Conservation (phyloP, 306 rosid species). For the Clitoria ternatea region DNA sequence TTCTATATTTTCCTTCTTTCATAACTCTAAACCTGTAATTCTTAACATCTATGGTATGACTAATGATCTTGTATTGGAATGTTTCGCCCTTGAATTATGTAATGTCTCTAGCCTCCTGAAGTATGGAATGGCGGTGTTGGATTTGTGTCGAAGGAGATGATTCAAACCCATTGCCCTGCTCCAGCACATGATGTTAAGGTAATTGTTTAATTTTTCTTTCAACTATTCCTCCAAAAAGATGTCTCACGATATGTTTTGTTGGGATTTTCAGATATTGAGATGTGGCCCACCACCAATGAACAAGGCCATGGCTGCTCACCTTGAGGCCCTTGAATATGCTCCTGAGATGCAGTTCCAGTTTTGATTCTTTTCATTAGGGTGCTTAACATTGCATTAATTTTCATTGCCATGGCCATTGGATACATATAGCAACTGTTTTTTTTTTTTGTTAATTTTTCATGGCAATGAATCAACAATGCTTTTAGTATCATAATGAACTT, state of each 20-base stretch:
- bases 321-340: slow-evolving; percentile 63
- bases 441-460: neutral
- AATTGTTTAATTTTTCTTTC: slow-evolving; percentile 1
- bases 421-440: neutral
- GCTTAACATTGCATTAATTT: slow-evolving; percentile 21
- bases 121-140: slow-evolving; percentile 92
- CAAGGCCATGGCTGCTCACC: slow-evolving; percentile 91
- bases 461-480: slow-evolving; percentile 2
- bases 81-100: slow-evolving; percentile 1
- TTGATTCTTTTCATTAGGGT: slow-evolving; percentile 39
- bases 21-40: neutral
- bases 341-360: slow-evolving; percentile 90
- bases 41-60: neutral
- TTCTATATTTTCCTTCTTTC: neutral
- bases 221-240: neutral
- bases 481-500: neutral
- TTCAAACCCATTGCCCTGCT: slow-evolving; percentile 78
- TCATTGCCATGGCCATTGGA: slow-evolving; percentile 4
- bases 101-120: slow-evolving; percentile 76
- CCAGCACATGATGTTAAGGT: slow-evolving; percentile 77
- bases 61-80: slow-evolving; percentile 3
- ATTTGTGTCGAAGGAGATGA: slow-evolving; percentile 86
- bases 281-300: slow-evolving; percentile 99
- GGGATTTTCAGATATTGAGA: slow-evolving; percentile 62
- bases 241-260: neutral